Base-by-base conservation (phyloP, 306 rosid genomes). In the Canavalia ensiformis region DNA sequence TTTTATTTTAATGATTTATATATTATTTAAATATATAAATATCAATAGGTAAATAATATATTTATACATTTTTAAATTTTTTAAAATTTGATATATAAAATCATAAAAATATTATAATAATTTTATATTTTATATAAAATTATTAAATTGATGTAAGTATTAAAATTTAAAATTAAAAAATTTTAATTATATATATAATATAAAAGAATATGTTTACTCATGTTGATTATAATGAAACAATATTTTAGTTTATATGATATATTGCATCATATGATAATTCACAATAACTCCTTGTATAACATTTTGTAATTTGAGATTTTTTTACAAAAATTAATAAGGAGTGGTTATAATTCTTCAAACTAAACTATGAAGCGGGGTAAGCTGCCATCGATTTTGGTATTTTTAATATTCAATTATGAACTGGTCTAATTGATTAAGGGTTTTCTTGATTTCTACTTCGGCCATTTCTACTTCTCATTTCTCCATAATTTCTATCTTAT, bases 401-500 rank as follows among this genome's bases (percentile, higher is more conserved):
- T 18, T 49, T 54, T 18, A 6, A 18, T 34, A 25, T 49, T 5
- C 57, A 46, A 29, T 29, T 25, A 55, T 56, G n/a, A 69, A 51
- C 63, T 4, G 6, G 29, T 70, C 28, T 4, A 45, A 31, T 69
- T 18, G 31, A 50, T 35, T 55, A 28, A 11, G 63, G 41, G 41
- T 12, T 25, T 35, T 55, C 25, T 8, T 73, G 46, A 31, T 56
- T 66, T 74, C 50, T 69, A 60, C 37, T 54, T 55, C 75, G 25
- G 25, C 25, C 25, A 18, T 18, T 66, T 74, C 50, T 69, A 60
- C 37, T 54, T 55, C 75, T 10, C 37, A 72, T 46, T 72, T 42
- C 52, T 64, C 34, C 41, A 31, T 9, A 31, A 51, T 51, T 58
- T 56, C 33, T 35, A 51, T 84, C 29, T n/a, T 31, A 35, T 68